Evolutionary conservation across 139 green algal species (phyloP), one percentile per base, ranked within the genome.

Genomic region (Chlamydomonas sp.): DNA sequence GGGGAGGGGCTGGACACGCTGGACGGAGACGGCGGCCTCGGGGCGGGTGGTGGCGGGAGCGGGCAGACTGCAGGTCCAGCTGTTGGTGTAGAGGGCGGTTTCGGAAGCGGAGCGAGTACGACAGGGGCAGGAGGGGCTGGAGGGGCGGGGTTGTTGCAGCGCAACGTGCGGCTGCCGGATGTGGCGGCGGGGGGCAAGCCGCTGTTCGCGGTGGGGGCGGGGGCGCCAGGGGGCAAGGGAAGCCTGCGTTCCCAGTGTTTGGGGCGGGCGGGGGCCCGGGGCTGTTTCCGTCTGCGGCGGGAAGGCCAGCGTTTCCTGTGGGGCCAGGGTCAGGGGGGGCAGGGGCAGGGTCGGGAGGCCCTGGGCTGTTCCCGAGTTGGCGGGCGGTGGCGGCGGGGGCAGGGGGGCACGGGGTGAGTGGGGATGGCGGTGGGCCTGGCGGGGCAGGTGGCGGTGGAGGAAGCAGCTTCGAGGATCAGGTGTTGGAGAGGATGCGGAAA

Each of bases 401-500:
- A 18, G 9, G 10, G 66, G 66, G 66, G 66, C 10, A 18, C 10
- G 66, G 66, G 66, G 10, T 71, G 10, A 10, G 66, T 18, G n/a
- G 60, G 7, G 61, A 1, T 49, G 69, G 9, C 58, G 58, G 58
- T 12, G 58, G 14, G 3, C 5, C 0, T 1, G 15, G 76, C 1
- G 77, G 17, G 0, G 64, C 15, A 15, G 64, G 16, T 20, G 57
- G 12, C 2, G 79, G 31, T 2, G 66, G 80, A 57, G 80, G 80
- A 16, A 7, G 80, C 49, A 85, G 49, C 67, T 85, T 86, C 57
- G 81, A 86, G 71, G 71, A 79, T 10, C 58, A 79, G n/a, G 69
- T 86, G 71, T 20, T 86, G 2, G 81, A 86, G 81, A 63, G 76
- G 71, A 79, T 86, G 81, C 81, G 81, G n/a, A 62, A 62, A 5